Evolutionary conservation across 768 basidiomycete genomes (phyloP).

Genomic region (Podaxis sp.): DNA sequence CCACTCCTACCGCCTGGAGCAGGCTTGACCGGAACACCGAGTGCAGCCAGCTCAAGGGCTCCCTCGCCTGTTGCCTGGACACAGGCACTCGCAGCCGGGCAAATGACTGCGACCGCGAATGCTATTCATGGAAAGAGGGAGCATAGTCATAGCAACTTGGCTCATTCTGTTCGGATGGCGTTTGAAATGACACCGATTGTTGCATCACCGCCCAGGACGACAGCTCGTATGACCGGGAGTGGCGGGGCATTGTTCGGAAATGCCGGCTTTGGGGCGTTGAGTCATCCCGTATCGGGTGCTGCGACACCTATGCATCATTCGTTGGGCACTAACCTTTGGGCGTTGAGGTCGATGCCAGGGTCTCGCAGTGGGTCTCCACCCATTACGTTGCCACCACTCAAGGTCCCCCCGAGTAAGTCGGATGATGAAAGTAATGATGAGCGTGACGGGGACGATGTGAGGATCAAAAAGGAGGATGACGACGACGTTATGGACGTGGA

Average conservation of each 20-base stretch:
- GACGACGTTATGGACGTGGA: constrained; percentile 12
- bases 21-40: constrained; percentile 17
- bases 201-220: constrained; percentile 33
- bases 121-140: constrained; percentile 17
- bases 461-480: constrained; percentile 10
- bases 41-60: constrained; percentile 54
- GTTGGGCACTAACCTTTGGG: constrained; percentile 3
- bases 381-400: constrained; percentile 67
- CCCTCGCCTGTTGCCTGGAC: constrained; percentile 50
- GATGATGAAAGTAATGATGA: constrained; percentile 17
- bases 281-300: constrained; percentile 11
- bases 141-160: constrained; percentile 59
- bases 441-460: constrained; percentile 9
- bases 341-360: constrained; percentile 39
- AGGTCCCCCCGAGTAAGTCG: constrained; percentile 26
- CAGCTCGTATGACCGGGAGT: constrained; percentile 24
- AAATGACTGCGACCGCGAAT: constrained; percentile 12
- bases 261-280: constrained; percentile 17
- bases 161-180: constrained; percentile 79
- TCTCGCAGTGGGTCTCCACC: constrained; percentile 69
- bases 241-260: constrained; percentile 17
- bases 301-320: constrained; percentile 18
- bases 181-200: constrained; percentile 92
- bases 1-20: constrained; percentile 14
- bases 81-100: constrained; percentile 19